These are phyloP conservation scores for Nothomitra cinnamomea DNA, from an alignment of 2,329 filamentous ascomycete genomes.

Conservation along the genomic window DNA sequence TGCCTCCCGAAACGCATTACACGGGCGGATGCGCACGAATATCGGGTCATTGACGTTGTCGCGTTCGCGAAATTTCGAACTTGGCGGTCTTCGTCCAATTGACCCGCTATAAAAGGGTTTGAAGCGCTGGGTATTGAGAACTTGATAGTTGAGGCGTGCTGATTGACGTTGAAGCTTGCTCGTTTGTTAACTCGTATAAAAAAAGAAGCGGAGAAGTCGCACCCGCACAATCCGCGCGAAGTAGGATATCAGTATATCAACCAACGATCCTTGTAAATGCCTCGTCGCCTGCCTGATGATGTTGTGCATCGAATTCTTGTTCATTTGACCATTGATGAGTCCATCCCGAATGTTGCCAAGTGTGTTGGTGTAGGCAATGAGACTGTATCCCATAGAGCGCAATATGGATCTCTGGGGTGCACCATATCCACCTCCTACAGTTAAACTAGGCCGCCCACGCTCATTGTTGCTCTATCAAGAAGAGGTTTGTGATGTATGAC, in stretches of 20 bases:
- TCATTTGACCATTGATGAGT: neutral
- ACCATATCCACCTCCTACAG: neutral
- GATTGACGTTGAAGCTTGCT: no score
- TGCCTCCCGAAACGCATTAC: neutral
- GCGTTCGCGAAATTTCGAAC: no score
- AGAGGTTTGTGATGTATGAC: neutral
- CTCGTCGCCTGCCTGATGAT: neutral
- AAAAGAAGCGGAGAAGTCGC: neutral
- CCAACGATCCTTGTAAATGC: neutral
- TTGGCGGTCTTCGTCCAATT: no score
- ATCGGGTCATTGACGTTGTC: no score
- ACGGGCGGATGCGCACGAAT: no score
- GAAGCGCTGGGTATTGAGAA: no score
- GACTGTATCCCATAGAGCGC: neutral
- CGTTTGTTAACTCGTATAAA: no score
- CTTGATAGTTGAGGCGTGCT: no score
- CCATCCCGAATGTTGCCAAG: neutral
- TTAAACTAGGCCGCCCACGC: neutral
- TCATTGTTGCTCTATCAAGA: neutral
- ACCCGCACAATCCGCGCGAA: neutral
- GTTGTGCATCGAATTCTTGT: neutral
- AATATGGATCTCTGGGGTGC: neutral
- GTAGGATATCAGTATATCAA: neutral
- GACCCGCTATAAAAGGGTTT: no score
- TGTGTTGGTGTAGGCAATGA: neutral